Evolutionary conservation across 2,329 filamentous ascomycete species (phyloP), one percentile per base, ranked within the genome.

Genomic region (Aspergillus fijiensis): DNA sequence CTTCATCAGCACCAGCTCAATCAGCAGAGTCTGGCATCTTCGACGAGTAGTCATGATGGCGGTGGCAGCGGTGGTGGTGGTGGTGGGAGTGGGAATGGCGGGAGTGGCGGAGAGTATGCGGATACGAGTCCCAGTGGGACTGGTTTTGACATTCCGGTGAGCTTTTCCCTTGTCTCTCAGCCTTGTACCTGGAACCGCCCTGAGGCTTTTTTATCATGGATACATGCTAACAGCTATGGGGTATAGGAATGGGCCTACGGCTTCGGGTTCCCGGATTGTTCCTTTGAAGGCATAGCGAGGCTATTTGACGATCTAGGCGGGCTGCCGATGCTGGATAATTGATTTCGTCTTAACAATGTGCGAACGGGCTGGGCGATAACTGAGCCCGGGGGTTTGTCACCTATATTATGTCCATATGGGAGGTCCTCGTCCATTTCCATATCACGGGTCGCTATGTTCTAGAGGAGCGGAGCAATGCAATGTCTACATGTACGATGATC

Each of bases 261-360:
- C 1, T 74, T 74, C n/a, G 72, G 71, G 1, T 74, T 75, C 51
- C 72, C 72, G 2, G 74, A 75, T 58, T 76, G 71, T 60, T 74
- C 73, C 0, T 74, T 75, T 39, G 71, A 76, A 35, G 73, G 71
- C 6, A 73, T 75, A 42, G 72, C 72, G 1, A 62, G 70, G 45
- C 58, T 76, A 12, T 75, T 76, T 52, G 71, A 74, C 61, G 72
- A 75, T 64, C 59, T 75, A 33, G 70, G 67, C 3, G 69, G 65
- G 9, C 53, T 72, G 27, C 70, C 72, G 5, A 70, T 72, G 65
- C 49, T 72, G 54, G 69, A 73, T 61, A 66, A 64, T 27, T 69
- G 62, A 62, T 29, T 12, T 50, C 47, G 45, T 21, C 2, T 33
- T 29, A 19, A n/a, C 7, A 1, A n/a, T 4, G 23, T 4, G 25